Conservation (phyloP, 2,329 filamentous ascomycete genomes). For the Ilyonectria mors-panacis region DNA sequence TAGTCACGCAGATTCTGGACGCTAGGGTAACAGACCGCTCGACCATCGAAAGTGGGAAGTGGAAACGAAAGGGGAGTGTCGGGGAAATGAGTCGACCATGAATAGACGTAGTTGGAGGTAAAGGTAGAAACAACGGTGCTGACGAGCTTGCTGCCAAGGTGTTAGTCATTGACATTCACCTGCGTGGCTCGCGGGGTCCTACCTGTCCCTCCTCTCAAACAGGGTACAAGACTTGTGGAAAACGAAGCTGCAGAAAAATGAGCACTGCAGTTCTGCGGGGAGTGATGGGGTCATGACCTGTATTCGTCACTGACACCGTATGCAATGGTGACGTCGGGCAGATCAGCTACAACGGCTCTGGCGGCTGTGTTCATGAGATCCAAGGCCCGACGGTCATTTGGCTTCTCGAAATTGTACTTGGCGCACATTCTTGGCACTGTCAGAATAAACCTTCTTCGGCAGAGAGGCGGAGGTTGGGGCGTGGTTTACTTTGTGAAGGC, state of each 20-base stretch:
- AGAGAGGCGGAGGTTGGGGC: neutral
- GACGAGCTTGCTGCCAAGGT: constrained; percentile 80
- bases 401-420: constrained; percentile 90
- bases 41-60: constrained; percentile 91
- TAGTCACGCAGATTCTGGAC: constrained; percentile 90
- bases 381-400: constrained; percentile 89
- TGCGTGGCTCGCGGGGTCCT: constrained; percentile 44
- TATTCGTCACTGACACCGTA: constrained; percentile 98
- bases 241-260: constrained; percentile 76
- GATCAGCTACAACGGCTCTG: constrained; percentile 83
- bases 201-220: constrained; percentile 89
- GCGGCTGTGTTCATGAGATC: constrained; percentile 96
- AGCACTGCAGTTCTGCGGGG: neutral
- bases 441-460: constrained; percentile 27
- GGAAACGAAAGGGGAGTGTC: constrained; percentile 79
- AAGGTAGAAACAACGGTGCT: constrained; percentile 95
- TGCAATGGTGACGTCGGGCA: constrained; percentile 88
- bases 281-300: constrained; percentile 63
- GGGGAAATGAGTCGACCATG: constrained; percentile 84
- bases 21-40: constrained; percentile 91
- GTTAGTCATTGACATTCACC: constrained; percentile 24
- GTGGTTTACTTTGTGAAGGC: constrained; percentile 90
- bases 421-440: constrained; percentile 76
- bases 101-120: constrained; percentile 88
- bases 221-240: constrained; percentile 86